phyloP scores from a whole-genome alignment of 331 rosid genomes.

The Stylosanthes scabra region DNA sequence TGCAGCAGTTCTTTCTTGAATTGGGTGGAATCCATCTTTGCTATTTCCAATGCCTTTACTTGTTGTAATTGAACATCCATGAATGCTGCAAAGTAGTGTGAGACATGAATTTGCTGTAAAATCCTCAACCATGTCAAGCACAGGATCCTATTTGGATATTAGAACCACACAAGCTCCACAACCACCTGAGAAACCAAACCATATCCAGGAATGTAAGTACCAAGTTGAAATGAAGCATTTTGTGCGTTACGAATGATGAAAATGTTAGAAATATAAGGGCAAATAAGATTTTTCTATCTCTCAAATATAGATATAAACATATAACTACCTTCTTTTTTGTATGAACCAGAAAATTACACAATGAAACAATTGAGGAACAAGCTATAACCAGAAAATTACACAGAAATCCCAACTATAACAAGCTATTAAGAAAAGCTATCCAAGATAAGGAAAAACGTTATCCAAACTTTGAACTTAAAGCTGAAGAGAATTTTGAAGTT shows the following conservation, averaged over 20 bases:
- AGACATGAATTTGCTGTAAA: constrained; percentile 84
- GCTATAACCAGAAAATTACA: too few species aligned
- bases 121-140: constrained; percentile 60
- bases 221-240: neutral
- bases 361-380: neutral
- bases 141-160: constrained; percentile 77
- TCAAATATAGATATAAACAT: neutral
- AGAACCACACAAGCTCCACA: constrained; percentile 96
- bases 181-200: constrained; percentile 76
- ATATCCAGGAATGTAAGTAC: neutral
- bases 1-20: constrained; percentile 81
- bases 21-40: constrained; percentile 82
- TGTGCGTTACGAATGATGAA: neutral
- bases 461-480: too few species aligned
- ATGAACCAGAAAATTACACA: neutral
- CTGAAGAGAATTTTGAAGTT: too few species aligned
- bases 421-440: too few species aligned
- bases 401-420: too few species aligned
- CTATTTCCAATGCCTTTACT: constrained; percentile 86
- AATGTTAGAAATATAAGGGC: neutral
- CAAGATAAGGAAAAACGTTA: too few species aligned
- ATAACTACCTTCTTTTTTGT: neutral
- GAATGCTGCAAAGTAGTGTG: constrained; percentile 76
- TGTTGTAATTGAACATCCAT: constrained; percentile 78
- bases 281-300: neutral